A percentile compares a stretch with the other conserved stretches of the same genome.
Conservation (phyloP, 148 eudicot genomes). For the Selenicereus undatus region DNA sequence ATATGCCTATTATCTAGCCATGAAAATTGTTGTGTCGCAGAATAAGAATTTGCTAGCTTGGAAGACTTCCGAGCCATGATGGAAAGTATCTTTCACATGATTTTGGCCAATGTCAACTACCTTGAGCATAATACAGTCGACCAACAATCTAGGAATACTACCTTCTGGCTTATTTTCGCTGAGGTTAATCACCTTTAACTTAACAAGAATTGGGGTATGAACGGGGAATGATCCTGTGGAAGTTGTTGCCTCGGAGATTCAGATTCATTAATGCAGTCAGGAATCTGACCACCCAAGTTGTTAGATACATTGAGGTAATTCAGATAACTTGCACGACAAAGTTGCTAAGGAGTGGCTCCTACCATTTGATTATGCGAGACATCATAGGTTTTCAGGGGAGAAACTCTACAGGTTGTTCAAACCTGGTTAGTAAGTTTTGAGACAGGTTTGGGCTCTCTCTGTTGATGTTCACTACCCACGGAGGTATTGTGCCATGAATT, state of each 20-base stretch:
- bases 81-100: too few species aligned
- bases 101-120: too few species aligned
- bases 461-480: constrained; percentile 1
- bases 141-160: too few species aligned
- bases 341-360: constrained; percentile 18
- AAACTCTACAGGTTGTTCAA: constrained; percentile 18
- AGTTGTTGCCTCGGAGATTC: constrained; percentile 13
- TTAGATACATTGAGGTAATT: constrained; percentile 16
- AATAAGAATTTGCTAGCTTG: too few species aligned
- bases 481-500: constrained; percentile 28
- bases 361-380: constrained; percentile 1
- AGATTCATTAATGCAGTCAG: constrained; percentile 11
- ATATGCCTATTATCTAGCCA: too few species aligned
- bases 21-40: too few species aligned
- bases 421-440: background rate
- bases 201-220: background rate
- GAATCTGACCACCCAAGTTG: constrained; percentile 22
- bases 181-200: background rate
- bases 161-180: constrained; percentile 9
- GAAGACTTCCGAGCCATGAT: too few species aligned
- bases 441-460: background rate
- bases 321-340: constrained; percentile 18
- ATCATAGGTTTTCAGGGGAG: background rate
- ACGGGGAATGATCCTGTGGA: background rate
- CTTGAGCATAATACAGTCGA: too few species aligned